Base-by-base conservation (phyloP, 208 protist species). In the Crithidia fasciculata region DNA sequence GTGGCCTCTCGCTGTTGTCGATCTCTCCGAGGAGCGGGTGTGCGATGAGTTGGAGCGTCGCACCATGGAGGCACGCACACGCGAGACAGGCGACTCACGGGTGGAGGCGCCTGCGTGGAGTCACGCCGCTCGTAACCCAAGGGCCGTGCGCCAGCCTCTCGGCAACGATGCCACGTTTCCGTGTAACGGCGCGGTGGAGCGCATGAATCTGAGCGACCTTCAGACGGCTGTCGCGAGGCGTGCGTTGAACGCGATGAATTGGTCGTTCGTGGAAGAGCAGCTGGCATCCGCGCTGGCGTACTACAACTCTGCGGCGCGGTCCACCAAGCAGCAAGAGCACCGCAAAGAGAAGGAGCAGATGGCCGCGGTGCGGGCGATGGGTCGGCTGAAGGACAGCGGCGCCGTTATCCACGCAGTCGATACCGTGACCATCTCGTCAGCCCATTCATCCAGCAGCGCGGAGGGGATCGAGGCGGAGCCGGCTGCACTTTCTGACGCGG, bases 1-100 rank as follows among this genome's bases (percentile, higher is more conserved):
- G 40, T 96, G 92, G 92, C 92, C 92, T n/a, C 72, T 96, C 18
- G 89, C 86, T 13, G 82, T 91, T 19, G 69, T 94, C 28, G 82
- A 94, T 53, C 74, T 91, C 68, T 90, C 89, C 8, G 89, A 93
- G 65, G 57, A 64, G 52, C 58, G 58, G 7, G 37, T 96, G 45
- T 87, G 85, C 62, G n/a, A 52, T 16, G 43, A 72, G 43, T 41
- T 81, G 50, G 73, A 70, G 59, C 64, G 55, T 8, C 39, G 53
- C 18, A 28, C 16, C 13, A 52, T 49, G 28, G 15, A 56, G 19
- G 47, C 19, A 18, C 19, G n/a, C 12, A 52, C 44, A 52, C 56
- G 61, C 16, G 66, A 59, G 43, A 47, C 56, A 50, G 49, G 39
- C 15, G 65, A n/a, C 13, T 28, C 37, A 28, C 59, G 8, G 18